A percentile compares a stretch with the other conserved stretches of the same genome.
phyloP scores from a whole-genome alignment of 1,284 basidiomycete species.

The Melampsora larici-populina region DNA sequence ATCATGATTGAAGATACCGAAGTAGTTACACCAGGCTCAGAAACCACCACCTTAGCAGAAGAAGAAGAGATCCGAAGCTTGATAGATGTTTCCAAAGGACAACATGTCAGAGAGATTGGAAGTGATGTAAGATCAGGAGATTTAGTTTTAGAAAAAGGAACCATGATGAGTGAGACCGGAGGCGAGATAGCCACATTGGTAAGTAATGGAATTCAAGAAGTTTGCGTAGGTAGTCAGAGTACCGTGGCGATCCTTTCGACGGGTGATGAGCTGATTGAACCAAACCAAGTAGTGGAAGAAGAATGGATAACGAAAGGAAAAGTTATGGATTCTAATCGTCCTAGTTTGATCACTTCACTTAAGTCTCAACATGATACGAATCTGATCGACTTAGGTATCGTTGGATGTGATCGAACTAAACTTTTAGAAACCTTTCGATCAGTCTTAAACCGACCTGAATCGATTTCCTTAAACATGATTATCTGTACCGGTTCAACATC shows the following conservation, averaged over 20 bases:
- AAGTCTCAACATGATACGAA: not conserved
- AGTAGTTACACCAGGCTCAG: conserved; percentile 59
- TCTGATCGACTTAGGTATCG: not conserved
- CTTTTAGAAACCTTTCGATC: not conserved
- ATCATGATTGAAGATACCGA: conserved; percentile 90
- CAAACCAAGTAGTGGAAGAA: no score
- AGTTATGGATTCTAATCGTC: not conserved
- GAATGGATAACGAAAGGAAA: not conserved
- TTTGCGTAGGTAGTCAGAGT: not conserved
- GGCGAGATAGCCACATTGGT: not conserved
- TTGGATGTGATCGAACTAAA: not conserved
- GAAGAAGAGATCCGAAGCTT: conserved; percentile 45
- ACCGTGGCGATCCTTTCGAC: not conserved
- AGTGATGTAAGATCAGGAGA: not conserved
- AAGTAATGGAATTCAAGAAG: not conserved
- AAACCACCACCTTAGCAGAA: conserved; percentile 51
- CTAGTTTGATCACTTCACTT: not conserved
- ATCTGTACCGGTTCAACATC: not conserved
- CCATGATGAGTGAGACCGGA: not conserved
- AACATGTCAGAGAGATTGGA: not conserved
- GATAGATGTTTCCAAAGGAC: not conserved
- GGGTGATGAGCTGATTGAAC: not conserved
- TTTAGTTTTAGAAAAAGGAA: not conserved
- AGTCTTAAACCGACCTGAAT: not conserved
- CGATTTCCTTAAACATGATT: not conserved